These are phyloP conservation scores for Mucor plumbeus DNA, from an alignment of 371 early-diverging fungal species.

Conservation along the genomic window DNA sequence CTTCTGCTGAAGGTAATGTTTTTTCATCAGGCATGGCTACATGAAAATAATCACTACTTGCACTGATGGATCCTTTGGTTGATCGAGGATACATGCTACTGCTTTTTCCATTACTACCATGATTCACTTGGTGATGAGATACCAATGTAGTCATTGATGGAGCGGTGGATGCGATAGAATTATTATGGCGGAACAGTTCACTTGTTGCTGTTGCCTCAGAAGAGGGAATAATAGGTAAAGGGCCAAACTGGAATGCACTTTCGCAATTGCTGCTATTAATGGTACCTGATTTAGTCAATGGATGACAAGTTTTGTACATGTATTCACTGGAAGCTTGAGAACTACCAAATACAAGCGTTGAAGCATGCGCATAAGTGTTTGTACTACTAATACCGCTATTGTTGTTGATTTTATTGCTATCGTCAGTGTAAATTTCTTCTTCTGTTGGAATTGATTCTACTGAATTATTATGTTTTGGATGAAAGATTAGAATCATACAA, in stretches of 20 bases:
- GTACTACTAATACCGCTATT: slow-evolving; percentile 16
- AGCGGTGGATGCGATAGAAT: slow-evolving; percentile 20
- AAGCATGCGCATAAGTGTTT: slow-evolving; percentile 15
- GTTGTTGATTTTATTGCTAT: slow-evolving; percentile 6
- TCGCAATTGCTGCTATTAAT: slow-evolving; percentile 3
- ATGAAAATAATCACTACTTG: background rate
- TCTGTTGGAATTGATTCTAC: background rate
- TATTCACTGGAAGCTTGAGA: slow-evolving; percentile 24
- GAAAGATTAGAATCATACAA: slow-evolving; percentile 34
- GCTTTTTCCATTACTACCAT: slow-evolving; percentile 14
- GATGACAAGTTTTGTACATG: slow-evolving; percentile 15
- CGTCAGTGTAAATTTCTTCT: background rate
- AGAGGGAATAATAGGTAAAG: slow-evolving; percentile 24
- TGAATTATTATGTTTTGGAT: slow-evolving; percentile 25
- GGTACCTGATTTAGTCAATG: slow-evolving; percentile 20
- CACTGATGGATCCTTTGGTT: slow-evolving; percentile 1
- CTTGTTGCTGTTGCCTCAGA: background rate
- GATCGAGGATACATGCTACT: slow-evolving; percentile 7
- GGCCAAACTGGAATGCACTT: slow-evolving; percentile 24
- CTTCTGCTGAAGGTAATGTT: background rate
- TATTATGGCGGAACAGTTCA: slow-evolving; percentile 7
- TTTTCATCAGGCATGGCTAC: background rate
- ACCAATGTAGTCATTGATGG: slow-evolving; percentile 25
- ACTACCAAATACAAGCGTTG: slow-evolving; percentile 9
- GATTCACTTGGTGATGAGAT: slow-evolving; percentile 10